Percentiles rank a stretch among this genome's conserved stretches.
These are phyloP conservation scores for Monilinia fructigena DNA, from an alignment of 2,329 filamentous ascomycete species.

Conservation along the genomic window DNA sequence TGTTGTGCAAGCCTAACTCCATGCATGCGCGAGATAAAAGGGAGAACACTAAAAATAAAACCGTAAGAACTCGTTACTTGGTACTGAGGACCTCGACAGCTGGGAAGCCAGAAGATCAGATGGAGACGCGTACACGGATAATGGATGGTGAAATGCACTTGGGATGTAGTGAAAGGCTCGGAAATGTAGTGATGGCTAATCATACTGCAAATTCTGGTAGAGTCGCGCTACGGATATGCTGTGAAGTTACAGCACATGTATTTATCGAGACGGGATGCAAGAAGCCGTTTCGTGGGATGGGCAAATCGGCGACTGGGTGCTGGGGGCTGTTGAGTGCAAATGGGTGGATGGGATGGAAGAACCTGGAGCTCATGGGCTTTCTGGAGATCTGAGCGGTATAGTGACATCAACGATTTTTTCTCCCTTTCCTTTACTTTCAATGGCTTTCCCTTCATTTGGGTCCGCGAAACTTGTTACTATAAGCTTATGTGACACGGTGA, in stretches of 20 bases:
- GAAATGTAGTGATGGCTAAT: background rate
- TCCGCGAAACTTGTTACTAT: background rate
- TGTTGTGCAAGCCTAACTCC: background rate
- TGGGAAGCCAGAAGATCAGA: constrained; percentile 7
- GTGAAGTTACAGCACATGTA: constrained; percentile 21
- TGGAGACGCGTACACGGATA: constrained; percentile 8
- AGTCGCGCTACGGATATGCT: background rate
- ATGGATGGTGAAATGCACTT: constrained; percentile 2
- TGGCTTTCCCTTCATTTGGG: constrained; percentile 7
- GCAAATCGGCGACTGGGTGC: constrained; percentile 21
- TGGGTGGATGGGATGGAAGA: background rate
- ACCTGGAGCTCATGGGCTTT: background rate
- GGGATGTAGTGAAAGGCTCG: background rate
- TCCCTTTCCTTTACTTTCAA: background rate
- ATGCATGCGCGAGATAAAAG: constrained; percentile 9
- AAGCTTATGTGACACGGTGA: background rate
- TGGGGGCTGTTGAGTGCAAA: background rate
- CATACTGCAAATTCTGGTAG: background rate
- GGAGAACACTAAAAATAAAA: constrained; percentile 2
- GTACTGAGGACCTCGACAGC: background rate
- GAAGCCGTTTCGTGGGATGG: constrained; percentile 23
- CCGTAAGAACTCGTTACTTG: background rate
- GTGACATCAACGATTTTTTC: background rate
- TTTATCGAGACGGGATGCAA: constrained; percentile 22
- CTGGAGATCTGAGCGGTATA: background rate